These are phyloP conservation scores for Terfezia boudieri DNA, from an alignment of 495 filamentous ascomycete genomes.

Conservation along the genomic window DNA sequence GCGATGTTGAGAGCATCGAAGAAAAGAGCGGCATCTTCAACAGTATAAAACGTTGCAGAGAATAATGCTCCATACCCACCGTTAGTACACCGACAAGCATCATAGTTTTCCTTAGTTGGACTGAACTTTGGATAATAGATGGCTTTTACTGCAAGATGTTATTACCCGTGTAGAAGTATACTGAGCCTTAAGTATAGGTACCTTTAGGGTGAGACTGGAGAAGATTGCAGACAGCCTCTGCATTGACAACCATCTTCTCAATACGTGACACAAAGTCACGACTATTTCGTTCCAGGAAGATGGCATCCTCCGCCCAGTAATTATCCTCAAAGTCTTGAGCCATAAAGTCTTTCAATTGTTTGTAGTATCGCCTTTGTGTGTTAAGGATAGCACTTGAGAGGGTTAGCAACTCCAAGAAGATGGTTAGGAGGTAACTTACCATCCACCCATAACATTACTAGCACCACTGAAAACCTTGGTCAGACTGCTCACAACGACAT, in stretches of 20 bases:
- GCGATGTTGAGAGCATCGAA: constrained; percentile 69
- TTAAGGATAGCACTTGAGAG: constrained; percentile 50
- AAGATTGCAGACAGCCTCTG: constrained; percentile 57
- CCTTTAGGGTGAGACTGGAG: constrained; percentile 25
- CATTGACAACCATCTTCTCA: constrained; percentile 63
- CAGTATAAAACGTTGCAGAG: constrained; percentile 52
- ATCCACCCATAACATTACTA: constrained; percentile 94
- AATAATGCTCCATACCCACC: constrained; percentile 86
- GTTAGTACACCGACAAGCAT: constrained; percentile 44
- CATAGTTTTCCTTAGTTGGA: constrained; percentile 46
- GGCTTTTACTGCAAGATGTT: constrained; percentile 36
- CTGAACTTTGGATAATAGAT: constrained; percentile 74
- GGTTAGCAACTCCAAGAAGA: constrained; percentile 4
- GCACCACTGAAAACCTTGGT: constrained; percentile 96
- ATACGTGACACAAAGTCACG: constrained; percentile 73
- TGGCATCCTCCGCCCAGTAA: constrained; percentile 77
- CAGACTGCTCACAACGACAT: constrained; percentile 79
- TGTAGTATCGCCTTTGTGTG: constrained; percentile 51
- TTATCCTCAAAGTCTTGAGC: constrained; percentile 56
- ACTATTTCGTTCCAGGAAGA: constrained; percentile 91
- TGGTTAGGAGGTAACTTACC: constrained; percentile 17
- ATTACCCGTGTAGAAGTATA: not conserved
- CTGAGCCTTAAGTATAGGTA: not conserved
- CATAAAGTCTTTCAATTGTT: constrained; percentile 37
- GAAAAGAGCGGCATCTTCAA: constrained; percentile 52